Evolutionary conservation across 192 early-diverging fungal species (phyloP), one percentile per base, ranked within the genome.

Genomic region (Bifiguratus adelaidae): DNA sequence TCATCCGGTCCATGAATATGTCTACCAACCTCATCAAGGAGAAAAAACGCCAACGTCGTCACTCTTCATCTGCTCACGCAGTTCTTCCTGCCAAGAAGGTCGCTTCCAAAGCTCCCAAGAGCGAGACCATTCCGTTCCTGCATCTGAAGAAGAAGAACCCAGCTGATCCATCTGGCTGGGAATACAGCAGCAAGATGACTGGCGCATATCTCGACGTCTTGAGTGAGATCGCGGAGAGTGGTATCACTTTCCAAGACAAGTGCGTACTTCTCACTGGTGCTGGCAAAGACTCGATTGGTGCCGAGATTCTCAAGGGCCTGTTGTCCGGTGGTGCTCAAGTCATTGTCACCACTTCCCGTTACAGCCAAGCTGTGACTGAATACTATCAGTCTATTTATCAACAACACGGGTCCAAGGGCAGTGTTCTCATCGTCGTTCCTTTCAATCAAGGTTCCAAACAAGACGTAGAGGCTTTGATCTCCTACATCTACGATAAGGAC

Each of bases 361-460:
- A 88, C 73, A 89, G 82, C 53, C 77, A 72, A 41, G 55, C 67
- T 1, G 81, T 76, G 9, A 86, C 83, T 25, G 81, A 85, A 69
- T 88, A 86, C 58, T 97, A 86, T 75, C 85, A 86, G 45, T 62
- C 70, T 30, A 82, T 97, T 46, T 97, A 90, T 73, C 81, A 92
- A 55, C 67, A 63, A 18, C 79, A 86, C 60, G 94, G 94, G n/a
- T 78, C 92, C 29, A 83, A 86, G 51, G 88, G 86, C 22, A 86
- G 86, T 2, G 61, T 74, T 11, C 73, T 97, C 33, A 73, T 89
- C 25, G 77, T 97, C 28, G 89, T 95, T 21, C 92, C 94, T 11
- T 97, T 97, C 71, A 97, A 97, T 68, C 86, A 83, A 53, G 91
- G 77, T 28, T 93, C 92, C 3, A 71, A 75, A 51, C 81, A 88